These are phyloP conservation scores for Metschnikowia anglica DNA, from an alignment of 805 yeast species.

Conservation along the genomic window DNA sequence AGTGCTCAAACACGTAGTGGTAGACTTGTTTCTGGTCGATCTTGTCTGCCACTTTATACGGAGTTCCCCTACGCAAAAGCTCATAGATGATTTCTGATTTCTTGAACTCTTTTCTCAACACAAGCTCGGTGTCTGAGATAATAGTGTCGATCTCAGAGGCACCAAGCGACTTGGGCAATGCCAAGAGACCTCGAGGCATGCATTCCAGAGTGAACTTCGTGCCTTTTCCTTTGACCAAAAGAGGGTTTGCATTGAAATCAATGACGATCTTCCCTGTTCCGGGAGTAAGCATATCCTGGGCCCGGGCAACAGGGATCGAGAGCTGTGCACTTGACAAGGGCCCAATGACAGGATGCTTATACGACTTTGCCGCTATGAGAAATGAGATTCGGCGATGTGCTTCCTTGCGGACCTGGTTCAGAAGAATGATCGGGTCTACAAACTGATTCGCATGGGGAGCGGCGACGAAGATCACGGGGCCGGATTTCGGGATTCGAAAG, in stretches of 20 bases:
- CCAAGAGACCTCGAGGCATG: conserved; percentile 62
- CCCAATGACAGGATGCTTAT: conserved; percentile 67
- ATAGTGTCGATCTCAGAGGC: conserved; percentile 68
- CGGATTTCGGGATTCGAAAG: conserved; percentile 62
- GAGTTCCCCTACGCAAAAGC: conserved; percentile 50
- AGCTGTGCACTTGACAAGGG: conserved; percentile 69
- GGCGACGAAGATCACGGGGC: conserved; percentile 89
- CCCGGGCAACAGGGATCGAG: conserved; percentile 88
- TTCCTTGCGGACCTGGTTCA: conserved; percentile 73
- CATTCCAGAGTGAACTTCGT: conserved; percentile 69
- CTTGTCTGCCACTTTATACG: conserved; percentile 72
- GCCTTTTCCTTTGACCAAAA: conserved; percentile 58
- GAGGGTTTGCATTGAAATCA: conserved; percentile 52
- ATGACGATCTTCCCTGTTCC: conserved; percentile 68
- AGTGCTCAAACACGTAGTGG: conserved; percentile 78
- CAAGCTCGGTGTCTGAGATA: conserved; percentile 67
- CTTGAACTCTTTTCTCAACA: conserved; percentile 67
- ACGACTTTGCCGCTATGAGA: conserved; percentile 80
- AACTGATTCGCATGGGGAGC: conserved; percentile 98
- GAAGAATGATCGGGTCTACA: conserved; percentile 75
- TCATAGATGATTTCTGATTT: conserved; percentile 45
- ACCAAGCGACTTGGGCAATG: conserved; percentile 77
- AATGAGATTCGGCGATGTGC: conserved; percentile 72
- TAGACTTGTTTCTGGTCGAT: conserved; percentile 86
- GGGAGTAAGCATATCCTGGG: conserved; percentile 75